Base-by-base conservation (phyloP, 2,329 filamentous ascomycete species). In the Bertia moriformis region DNA sequence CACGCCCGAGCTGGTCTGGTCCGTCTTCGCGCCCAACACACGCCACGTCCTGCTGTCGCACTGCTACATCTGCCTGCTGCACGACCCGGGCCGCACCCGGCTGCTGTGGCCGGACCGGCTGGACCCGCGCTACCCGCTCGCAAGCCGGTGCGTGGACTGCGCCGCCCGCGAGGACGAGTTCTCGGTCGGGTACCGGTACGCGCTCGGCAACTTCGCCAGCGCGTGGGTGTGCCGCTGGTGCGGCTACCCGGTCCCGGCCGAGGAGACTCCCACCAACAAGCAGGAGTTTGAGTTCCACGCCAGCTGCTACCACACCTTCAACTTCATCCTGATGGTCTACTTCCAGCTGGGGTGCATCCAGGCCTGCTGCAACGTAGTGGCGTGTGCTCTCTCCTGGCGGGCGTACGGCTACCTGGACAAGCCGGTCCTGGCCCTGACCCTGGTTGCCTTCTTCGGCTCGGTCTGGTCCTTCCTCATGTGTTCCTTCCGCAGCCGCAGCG, bases 191-290 rank as follows among this genome's bases (percentile, higher is more conserved):
- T 46, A 47, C n/a, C 51, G 48, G 45, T 53, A 63, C n/a, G 46
- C 46, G 0, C 51, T 66, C 32, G 61, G 52, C 4, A 59, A 59
- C 33, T 46, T 48, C 14, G 44, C 47, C 7, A 47, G 44, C 3
- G 53, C 56, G 19, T 64, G 55, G 51, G 51, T 62, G 10, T 67
- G 64, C 35, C 56, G 63, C 4, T 66, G 61, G 54, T 67, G 64
- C 46, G 62, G 63, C 0, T 56, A 50, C 42, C 63, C 62, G 4
- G 50, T 64, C 20, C 45, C 48, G 4, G 7, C 22, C 22, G 42
- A 43, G 3, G 48, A 48, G 18, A 42, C 48, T 10, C 54, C 53
- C 5, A 54, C 48, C 44, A n/a, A n/a, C n/a, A n/a, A n/a, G n/a
- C 53, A 54, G 4, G 51, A 57, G 39, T 50, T 55, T 20, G 56